Percentiles rank a stretch among this genome's conserved stretches.
Conservation (phyloP, 2,329 filamentous ascomycete genomes). For the Fusarium pilosicola region DNA sequence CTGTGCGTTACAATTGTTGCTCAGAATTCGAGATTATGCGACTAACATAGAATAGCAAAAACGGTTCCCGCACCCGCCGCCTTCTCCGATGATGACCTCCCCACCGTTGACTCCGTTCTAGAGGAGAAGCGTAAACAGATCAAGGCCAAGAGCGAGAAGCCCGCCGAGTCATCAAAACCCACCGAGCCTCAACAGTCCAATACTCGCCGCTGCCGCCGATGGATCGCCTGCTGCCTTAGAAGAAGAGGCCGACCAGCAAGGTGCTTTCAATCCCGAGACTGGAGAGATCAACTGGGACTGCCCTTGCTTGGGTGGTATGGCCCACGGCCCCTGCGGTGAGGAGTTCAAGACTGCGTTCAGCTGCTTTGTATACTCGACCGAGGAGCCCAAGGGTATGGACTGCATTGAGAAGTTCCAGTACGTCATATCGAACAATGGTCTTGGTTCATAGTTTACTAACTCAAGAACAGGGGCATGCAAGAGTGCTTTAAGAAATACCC, state of each 20-base stretch:
- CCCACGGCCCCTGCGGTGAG: constrained; percentile 92
- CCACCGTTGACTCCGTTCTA: constrained; percentile 74
- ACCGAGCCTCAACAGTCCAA: constrained; percentile 44
- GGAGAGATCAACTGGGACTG: constrained; percentile 99
- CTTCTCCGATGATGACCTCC: constrained; percentile 67
- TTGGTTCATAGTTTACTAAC: constrained; percentile 39
- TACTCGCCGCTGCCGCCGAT: constrained; percentile 39
- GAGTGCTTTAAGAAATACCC: constrained; percentile 94
- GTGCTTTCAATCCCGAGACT: constrained; percentile 97
- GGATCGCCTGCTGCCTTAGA: constrained; percentile 68
- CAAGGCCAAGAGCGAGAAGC: constrained; percentile 45
- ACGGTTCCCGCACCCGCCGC: constrained; percentile 56
- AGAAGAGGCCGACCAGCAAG: constrained; percentile 85
- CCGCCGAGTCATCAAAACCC: constrained; percentile 28
- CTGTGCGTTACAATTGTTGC: constrained; percentile 63
- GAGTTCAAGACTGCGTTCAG: constrained; percentile 96
- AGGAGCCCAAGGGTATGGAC: constrained; percentile 97
- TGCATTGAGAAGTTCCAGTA: constrained; percentile 98
- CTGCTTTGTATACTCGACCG: constrained; percentile 95
- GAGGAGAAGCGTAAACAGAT: constrained; percentile 68
- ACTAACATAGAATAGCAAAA: constrained; percentile 40
- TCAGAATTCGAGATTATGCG: not conserved
- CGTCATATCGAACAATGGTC: constrained; percentile 47
- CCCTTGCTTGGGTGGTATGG: constrained; percentile 97
- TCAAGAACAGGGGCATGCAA: constrained; percentile 82